Evolutionary conservation across 139 green algal species (phyloP), one percentile per base, ranked within the genome.

Genomic region (Chlamydomonas schloesseri): DNA sequence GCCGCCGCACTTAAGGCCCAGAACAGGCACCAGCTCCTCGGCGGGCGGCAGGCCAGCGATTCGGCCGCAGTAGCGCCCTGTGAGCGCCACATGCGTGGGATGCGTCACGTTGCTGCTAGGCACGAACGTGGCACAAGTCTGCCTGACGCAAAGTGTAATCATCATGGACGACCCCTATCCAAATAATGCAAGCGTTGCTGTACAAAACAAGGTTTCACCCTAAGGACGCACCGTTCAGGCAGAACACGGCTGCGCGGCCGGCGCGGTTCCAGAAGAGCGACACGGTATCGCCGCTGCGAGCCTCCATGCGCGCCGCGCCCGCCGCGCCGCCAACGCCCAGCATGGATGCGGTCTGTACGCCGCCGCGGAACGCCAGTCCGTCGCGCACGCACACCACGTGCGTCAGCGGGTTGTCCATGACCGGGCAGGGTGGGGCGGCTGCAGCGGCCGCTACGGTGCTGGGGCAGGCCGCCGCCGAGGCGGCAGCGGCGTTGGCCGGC

Each of bases 31-130:
- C 33, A 76, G 46, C 31, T 76, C n/a, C 47, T 73, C 79, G 15
- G 69, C n/a, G 10, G 24, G 23, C 3, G 65, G 67, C 13, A 85
- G 65, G 1, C 67, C 79, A 3, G 79, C 26, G 0, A 85, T 31
- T 4, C 79, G 79, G 21, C 79, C 79, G 79, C 79, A 85, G 79
- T 85, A 85, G 47, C 47, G 65, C 17, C 79, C 79, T 85, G 79
- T 17, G 37, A 9, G 18, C 5, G 42, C n/a, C n/a, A n/a, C n/a
- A n/a, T n/a, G n/a, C n/a, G n/a, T n/a, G n/a, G n/a, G n/a, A n/a
- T n/a, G n/a, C n/a, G n/a, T n/a, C n/a, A n/a, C n/a, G n/a, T n/a
- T n/a, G n/a, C n/a, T n/a, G n/a, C n/a, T n/a, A n/a, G n/a, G n/a
- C n/a, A n/a, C n/a, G n/a, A n/a, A n/a, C n/a, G n/a, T n/a, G n/a